Evolutionary conservation across 495 filamentous ascomycete genomes (phyloP).

Genomic region (Aspergillus saccharolyticus): DNA sequence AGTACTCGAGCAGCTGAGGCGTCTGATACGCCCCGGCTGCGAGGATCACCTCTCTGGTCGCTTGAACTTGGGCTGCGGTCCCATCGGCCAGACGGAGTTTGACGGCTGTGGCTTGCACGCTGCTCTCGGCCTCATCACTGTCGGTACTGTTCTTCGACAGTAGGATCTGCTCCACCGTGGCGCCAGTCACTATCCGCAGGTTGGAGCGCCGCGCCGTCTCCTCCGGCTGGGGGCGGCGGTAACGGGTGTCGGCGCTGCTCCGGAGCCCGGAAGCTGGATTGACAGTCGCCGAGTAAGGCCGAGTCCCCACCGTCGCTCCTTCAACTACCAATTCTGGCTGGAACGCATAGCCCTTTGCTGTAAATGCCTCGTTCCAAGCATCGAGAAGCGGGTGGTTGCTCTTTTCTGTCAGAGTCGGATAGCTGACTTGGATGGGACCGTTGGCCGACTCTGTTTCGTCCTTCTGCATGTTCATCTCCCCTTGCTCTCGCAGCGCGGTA

Average conservation of each 20-base stretch:
- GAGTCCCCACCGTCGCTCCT: slow-evolving; percentile 10
- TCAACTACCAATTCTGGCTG: slow-evolving; percentile 15
- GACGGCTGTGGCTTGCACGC: slow-evolving; percentile 22
- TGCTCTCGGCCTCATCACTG: background rate
- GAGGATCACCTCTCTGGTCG: slow-evolving; percentile 45
- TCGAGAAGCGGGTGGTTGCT: slow-evolving; percentile 8
- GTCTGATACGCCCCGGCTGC: slow-evolving; percentile 50
- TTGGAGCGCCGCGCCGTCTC: slow-evolving; percentile 37
- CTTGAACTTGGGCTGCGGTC: background rate
- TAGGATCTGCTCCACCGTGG: slow-evolving; percentile 39
- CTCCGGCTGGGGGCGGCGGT: no score
- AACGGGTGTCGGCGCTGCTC: slow-evolving; percentile 19
- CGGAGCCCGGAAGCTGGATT: slow-evolving; percentile 27
- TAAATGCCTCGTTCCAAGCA: slow-evolving; percentile 26
- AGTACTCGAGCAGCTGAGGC: slow-evolving; percentile 51
- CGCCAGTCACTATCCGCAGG: slow-evolving; percentile 40
- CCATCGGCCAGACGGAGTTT: slow-evolving; percentile 18
- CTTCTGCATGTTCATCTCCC: no score
- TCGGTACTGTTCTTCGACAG: no score
- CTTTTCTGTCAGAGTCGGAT: slow-evolving; percentile 14
- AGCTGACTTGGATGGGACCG: slow-evolving; percentile 25
- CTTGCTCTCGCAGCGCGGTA: no score
- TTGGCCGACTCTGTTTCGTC: no score
- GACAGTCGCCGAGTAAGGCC: slow-evolving; percentile 17
- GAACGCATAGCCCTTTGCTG: slow-evolving; percentile 14